Base-by-base conservation (phyloP, 345 rosid species). In the Murraya koenigii region DNA sequence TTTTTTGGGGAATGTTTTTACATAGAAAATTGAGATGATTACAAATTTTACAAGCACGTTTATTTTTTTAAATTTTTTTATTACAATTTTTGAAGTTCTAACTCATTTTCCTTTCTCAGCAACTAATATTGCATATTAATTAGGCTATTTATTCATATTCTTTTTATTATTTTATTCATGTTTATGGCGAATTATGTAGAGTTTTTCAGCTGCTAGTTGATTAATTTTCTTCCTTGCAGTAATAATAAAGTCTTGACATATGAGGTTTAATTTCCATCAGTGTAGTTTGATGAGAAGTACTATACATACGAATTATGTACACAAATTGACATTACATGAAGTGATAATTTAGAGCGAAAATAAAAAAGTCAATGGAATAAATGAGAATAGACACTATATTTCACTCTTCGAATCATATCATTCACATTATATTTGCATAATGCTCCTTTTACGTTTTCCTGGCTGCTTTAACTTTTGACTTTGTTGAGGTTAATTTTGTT, bases 101-200 rank as follows among this genome's bases (percentile, higher is more conserved):
- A n/a, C 23, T 58, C n/a, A 8, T n/a, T 58, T 58, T 22, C 11
- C n/a, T 22, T 58, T 58, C 60, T n/a, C 28, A 58, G 9, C 28
- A n/a, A 58, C 61, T 22, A 8, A 58, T 58, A 58, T 8, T 58
- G 61, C 26, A 6, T 58, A 58, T 58, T 63, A 30, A 30, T 63
- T 6, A 20, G 39, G 67, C 66, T 30, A 32, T 63, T 63, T 63
- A 30, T 62, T 7, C 66, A 44, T 52, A 2, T 63, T 30, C 17
- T 17, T 6, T 28, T 60, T 3, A 64, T 64, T 9, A 64, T 28
- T 22, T 33, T 19, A 33, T 64, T 33, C 11, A 9, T 33, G 30
- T 39, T 19, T 47, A 13, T 17, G 44, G 22, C 39, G 67, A 59
- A 78, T 66, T 72, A 76, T 78, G 58, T 77, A 54, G 56, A 60